A percentile compares a stretch with the other conserved stretches of the same genome.
Conservation (phyloP, 176 grass and related monocot species). For the Carex pumila region DNA sequence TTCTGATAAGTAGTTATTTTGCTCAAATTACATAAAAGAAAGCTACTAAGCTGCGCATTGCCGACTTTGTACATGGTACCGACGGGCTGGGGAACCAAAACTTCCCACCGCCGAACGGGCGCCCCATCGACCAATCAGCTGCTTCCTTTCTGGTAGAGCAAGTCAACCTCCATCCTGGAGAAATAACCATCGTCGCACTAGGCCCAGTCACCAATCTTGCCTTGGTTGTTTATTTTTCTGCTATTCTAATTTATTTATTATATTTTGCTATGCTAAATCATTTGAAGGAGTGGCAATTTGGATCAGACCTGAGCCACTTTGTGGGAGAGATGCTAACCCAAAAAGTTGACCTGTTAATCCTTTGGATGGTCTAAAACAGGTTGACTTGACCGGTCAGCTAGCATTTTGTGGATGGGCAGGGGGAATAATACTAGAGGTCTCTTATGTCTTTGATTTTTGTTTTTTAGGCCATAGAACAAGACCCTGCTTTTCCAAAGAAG, state of each 20-base stretch:
- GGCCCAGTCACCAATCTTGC: slow-evolving; percentile 93
- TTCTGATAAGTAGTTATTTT: slow-evolving; percentile 4
- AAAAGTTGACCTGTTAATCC: background rate
- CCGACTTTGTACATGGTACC: slow-evolving; percentile 68
- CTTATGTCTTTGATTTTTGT: background rate
- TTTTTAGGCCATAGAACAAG: slow-evolving; percentile 62
- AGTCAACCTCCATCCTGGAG: slow-evolving; percentile 59
- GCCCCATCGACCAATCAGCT: slow-evolving; percentile 48
- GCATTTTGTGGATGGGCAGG: background rate
- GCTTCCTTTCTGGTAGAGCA: slow-evolving; percentile 72
- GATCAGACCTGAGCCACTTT: background rate
- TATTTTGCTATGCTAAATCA: slow-evolving; percentile 1
- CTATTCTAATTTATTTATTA: background rate
- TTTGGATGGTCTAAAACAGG: slow-evolving; percentile 1
- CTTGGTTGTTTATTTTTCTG: slow-evolving; percentile 37
- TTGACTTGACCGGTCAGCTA: background rate
- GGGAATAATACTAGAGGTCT: background rate
- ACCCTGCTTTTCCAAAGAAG: slow-evolving; percentile 65
- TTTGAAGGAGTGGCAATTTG: background rate
- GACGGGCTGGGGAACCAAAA: slow-evolving; percentile 85
- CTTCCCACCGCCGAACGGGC: slow-evolving; percentile 44
- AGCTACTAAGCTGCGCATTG: slow-evolving; percentile 72
- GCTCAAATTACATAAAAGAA: slow-evolving; percentile 38
- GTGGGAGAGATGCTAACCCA: background rate
- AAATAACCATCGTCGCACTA: slow-evolving; percentile 67